These are phyloP conservation scores for Aspergillus sp. DNA, from an alignment of 2,329 filamentous ascomycete genomes.

Conservation along the genomic window DNA sequence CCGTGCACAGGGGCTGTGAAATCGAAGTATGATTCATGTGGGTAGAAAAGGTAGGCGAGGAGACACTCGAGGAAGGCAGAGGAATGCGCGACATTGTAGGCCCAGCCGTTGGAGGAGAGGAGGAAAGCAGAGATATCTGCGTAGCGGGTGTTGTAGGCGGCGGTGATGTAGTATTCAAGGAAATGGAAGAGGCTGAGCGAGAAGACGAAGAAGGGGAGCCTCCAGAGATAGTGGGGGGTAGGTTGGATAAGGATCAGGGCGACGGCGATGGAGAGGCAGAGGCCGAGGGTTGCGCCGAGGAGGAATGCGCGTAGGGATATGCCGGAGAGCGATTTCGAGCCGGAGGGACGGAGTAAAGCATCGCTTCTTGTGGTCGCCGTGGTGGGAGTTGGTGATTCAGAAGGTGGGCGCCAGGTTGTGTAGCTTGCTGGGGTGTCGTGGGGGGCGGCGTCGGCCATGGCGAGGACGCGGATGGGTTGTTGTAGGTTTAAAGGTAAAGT, in stretches of 20 bases:
- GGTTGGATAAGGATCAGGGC: slow-evolving; percentile 23
- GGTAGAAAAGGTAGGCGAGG: slow-evolving; percentile 27
- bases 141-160: slow-evolving; percentile 73
- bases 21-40: slow-evolving; percentile 47
- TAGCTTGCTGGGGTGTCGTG: slow-evolving; percentile 5
- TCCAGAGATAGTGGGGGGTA: slow-evolving; percentile 49
- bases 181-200: slow-evolving; percentile 85
- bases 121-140: slow-evolving; percentile 77
- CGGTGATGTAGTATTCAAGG: slow-evolving; percentile 91
- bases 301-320: slow-evolving; percentile 47
- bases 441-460: background rate
- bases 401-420: slow-evolving; percentile 17
- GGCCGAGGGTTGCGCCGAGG: slow-evolving; percentile 43
- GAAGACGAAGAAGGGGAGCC: slow-evolving; percentile 53
- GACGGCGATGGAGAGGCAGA: slow-evolving; percentile 27
- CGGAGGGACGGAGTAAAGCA: slow-evolving; percentile 35
- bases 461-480: background rate
- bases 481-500: background rate
- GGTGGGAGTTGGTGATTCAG: slow-evolving; percentile 8
- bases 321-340: slow-evolving; percentile 43
- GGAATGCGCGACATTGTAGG: slow-evolving; percentile 79
- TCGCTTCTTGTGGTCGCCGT: slow-evolving; percentile 21
- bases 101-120: slow-evolving; percentile 77
- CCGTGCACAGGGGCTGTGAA: slow-evolving; percentile 36
- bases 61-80: slow-evolving; percentile 73